These are phyloP conservation scores for Penicillium egyptiacum DNA, from an alignment of 495 filamentous ascomycete species.

Conservation along the genomic window DNA sequence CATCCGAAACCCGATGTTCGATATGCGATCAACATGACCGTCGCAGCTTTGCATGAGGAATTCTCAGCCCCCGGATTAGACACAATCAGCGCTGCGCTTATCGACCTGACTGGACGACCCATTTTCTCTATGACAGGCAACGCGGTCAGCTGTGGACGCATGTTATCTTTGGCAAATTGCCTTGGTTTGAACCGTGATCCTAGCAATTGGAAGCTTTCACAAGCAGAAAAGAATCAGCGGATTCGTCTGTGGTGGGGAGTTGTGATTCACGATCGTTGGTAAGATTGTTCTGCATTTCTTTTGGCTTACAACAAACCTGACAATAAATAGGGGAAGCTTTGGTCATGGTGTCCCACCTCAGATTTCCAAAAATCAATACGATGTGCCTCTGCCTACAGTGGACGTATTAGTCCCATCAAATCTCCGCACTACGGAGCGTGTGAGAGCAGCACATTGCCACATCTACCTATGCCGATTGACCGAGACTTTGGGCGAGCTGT, in stretches of 20 bases:
- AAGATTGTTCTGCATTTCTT: conserved; percentile 12
- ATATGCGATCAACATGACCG: conserved; percentile 54
- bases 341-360: conserved; percentile 53
- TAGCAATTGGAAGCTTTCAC: conserved; percentile 49
- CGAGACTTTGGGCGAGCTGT: conserved; percentile 51
- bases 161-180: conserved; percentile 51
- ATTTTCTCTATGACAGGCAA: conserved; percentile 56
- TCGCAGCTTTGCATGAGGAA: conserved; percentile 52
- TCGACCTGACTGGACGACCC: conserved; percentile 51
- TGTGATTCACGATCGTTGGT: conserved; percentile 56
- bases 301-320: conserved; percentile 8
- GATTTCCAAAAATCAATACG: conserved; percentile 51
- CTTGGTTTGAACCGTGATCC: conserved; percentile 54
- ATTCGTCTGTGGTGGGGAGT: conserved; percentile 55
- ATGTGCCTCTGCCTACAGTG: conserved; percentile 52
- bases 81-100: conserved; percentile 48
- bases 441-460: conserved; percentile 49
- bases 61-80: conserved; percentile 52
- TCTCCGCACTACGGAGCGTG: conserved; percentile 41
- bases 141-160: conserved; percentile 50
- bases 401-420: conserved; percentile 38
- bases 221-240: conserved; percentile 47
- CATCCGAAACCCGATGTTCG: conserved; percentile 51
- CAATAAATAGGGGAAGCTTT: conserved; percentile 46
- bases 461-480: conserved; percentile 53